These are phyloP conservation scores for Lachnellula occidentalis DNA, from an alignment of 2,329 filamentous ascomycete genomes.

Conservation along the genomic window DNA sequence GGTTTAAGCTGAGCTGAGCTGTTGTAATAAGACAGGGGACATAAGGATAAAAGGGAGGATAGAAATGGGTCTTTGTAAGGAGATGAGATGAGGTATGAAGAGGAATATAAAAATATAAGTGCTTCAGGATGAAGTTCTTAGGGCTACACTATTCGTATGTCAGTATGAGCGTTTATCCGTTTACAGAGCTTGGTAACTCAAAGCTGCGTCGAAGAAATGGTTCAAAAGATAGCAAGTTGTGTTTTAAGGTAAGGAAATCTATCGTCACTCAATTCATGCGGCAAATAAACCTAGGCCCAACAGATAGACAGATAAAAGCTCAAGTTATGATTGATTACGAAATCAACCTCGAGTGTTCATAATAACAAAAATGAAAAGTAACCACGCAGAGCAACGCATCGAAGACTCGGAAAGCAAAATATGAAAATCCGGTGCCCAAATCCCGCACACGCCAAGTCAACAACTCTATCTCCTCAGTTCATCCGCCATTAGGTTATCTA, in stretches of 20 bases:
- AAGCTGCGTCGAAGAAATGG: too few relatives aligned
- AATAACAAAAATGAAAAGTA: conserved; percentile 17
- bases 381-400: conserved; percentile 11
- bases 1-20: too few relatives aligned
- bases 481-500: conserved; percentile 30
- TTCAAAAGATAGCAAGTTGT: too few relatives aligned
- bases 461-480: conserved; percentile 18
- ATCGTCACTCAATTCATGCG: not conserved
- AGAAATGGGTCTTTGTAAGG: too few relatives aligned
- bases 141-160: too few relatives aligned
- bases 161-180: too few relatives aligned
- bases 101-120: too few relatives aligned
- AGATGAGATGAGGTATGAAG: too few relatives aligned
- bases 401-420: conserved; percentile 10
- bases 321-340: conserved; percentile 59
- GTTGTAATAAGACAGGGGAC: too few relatives aligned
- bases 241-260: not conserved
- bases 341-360: conserved; percentile 15
- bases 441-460: conserved; percentile 24
- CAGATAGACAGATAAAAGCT: not conserved
- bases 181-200: too few relatives aligned
- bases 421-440: conserved; percentile 18
- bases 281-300: not conserved
- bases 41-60: too few relatives aligned
- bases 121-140: too few relatives aligned